Base-by-base conservation (phyloP, 2,329 filamentous ascomycete species). In the Neofusicoccum laricinum region DNA sequence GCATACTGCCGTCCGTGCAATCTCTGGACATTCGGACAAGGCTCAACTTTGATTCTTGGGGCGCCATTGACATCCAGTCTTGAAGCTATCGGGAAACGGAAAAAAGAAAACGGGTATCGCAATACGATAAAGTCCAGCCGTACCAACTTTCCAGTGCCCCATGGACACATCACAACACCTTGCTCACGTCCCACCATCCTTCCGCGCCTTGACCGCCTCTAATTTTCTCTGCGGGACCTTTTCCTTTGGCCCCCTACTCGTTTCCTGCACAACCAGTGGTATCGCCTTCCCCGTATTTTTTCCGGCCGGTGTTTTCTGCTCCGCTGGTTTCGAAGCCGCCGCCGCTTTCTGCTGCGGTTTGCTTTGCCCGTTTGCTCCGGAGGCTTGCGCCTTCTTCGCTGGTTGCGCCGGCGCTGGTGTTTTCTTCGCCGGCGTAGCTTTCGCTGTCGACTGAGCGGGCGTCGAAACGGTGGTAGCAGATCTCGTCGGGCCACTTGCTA, bases 211-310 rank as follows among this genome's bases (percentile, higher is more conserved):
- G 41, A 64, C 12, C 17, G 40, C 51, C 2, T 64, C 50, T 40
- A 55, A 8, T 12, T 57, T 64, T 4, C 62, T 57, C 17, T 19
- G 36, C n/a, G 63, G 34, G 34, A 48, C 17, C 45, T 59, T 61
- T 15, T 64, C 63, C 46, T 46, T 64, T 6, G 63, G 55, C 6
- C 53, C 53, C 30, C 63, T 50, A 8, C n/a, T 51, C 53, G 63
- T 43, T 14, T 58, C 62, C n/a, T 57, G 50, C 15, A 64, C 45
- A 2, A 25, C 57, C 17, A 64, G 30, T n/a, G 63, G 63, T 10
- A 49, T 64, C 19, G 36, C 25, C 10, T 19, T 49, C 10, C 45
- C 57, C 2, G 41, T 43, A 43, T 12, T 14, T 25, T 45, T 21
- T 34, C 46, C 46, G 45, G 7, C 25, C 6, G 2, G 45, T n/a